Evolutionary conservation across 176 grass and related monocot species (phyloP).

Genomic region (Raddia guianensis): DNA sequence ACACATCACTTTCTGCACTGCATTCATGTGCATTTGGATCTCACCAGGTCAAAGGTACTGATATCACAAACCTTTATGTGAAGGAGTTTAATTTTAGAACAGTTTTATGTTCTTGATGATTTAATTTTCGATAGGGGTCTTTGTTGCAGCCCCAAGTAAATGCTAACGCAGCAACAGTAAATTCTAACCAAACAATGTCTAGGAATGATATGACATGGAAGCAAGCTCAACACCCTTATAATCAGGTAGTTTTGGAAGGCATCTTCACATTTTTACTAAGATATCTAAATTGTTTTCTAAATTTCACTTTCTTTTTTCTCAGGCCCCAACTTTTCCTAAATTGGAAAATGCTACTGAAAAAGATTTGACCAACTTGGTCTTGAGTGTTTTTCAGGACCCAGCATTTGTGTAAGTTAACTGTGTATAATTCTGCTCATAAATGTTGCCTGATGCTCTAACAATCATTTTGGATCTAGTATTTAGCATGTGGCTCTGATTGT

Average conservation of each 20-base stretch:
- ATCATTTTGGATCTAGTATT: background rate
- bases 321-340: conserved; percentile 38
- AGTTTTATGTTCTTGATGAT: background rate
- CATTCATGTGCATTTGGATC: conserved; percentile 83
- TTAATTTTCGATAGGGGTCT: conserved; percentile 8
- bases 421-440: conserved; percentile 4
- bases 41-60: conserved; percentile 67
- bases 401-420: conserved; percentile 39
- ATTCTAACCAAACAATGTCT: conserved; percentile 16
- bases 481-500: background rate
- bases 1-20: conserved; percentile 87
- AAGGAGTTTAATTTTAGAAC: background rate
- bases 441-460: background rate
- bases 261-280: conserved; percentile 16
- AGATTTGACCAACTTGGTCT: conserved; percentile 45
- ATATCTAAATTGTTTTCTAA: conserved; percentile 4
- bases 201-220: conserved; percentile 44
- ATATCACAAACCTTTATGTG: conserved; percentile 9
- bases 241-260: conserved; percentile 43
- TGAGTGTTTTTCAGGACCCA: conserved; percentile 84
- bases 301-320: conserved; percentile 28
- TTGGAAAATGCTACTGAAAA: conserved; percentile 33
- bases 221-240: conserved; percentile 39
- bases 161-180: conserved; percentile 26
- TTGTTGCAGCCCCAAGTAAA: conserved; percentile 43